Base-by-base conservation (phyloP, 768 basidiomycete species). In the Pleurotus sapidus region DNA sequence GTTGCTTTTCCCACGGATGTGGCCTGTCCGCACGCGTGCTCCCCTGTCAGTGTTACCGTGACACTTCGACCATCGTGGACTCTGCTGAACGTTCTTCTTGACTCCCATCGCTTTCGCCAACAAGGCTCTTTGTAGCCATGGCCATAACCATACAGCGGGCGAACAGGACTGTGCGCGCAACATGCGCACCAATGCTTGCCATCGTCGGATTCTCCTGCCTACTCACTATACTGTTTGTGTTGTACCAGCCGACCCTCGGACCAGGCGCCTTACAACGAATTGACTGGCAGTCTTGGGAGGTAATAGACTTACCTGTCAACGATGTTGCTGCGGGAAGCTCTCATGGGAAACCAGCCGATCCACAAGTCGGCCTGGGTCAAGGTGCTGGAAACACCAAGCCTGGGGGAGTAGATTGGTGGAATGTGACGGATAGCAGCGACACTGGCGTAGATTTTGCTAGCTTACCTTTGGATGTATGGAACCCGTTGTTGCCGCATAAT, bases 201-300 rank as follows among this genome's bases (percentile, higher is more conserved):
- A 71, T 90, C 61, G 65, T 90, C 46, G 77, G 79, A 11, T 90
- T 96, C 72, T 84, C 84, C 14, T 80, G 80, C 57, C 76, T 92
- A 43, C 86, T 95, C 55, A 83, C 85, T 1, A 89, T 87, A 67
- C 72, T 91, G 34, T 91, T 93, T 65, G 75, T 94, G 18, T 84
- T 96, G 30, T 89, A 93, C 64, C 90, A 92, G 67, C 91, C 90
- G 3, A 82, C 81, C 8, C 77, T 77, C 1, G 90, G 90, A 2
- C 90, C 90, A 15, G 90, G 90, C 1, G 68, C 79, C 12, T 67
- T 79, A 12, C 90, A 93, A 64, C 79, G 82, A 46, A 74, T 97
- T 17, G 93, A 93, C 25, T 95, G 93, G 93, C 93, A 95, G 64
- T 80, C 88, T 5, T 96, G 91, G 91, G 93, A 91, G 45, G 65